These are phyloP conservation scores for Tylopilus plumbeoviolaceoides DNA, from an alignment of 768 basidiomycete genomes.

Conservation along the genomic window DNA sequence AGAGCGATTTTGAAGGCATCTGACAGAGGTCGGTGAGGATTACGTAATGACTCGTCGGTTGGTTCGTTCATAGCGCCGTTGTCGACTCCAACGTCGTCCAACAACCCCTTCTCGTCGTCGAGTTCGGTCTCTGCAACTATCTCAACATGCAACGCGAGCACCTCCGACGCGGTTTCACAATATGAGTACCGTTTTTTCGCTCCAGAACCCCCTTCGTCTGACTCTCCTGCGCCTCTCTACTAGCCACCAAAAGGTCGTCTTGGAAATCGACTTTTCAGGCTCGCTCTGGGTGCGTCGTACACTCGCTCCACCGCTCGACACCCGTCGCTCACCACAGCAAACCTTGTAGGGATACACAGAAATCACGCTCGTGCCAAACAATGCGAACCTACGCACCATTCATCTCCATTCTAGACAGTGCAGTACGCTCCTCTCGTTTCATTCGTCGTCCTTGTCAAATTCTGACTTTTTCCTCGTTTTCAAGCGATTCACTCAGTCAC, in stretches of 20 bases:
- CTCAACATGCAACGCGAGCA: conserved; percentile 68
- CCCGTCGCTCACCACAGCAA: conserved; percentile 21
- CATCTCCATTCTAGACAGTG: conserved; percentile 89
- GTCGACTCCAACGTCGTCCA: neutral
- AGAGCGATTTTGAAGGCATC: conserved; percentile 84
- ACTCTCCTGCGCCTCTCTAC: conserved; percentile 58
- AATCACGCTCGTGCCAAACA: conserved; percentile 81
- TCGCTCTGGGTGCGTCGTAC: conserved; percentile 65
- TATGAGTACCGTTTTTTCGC: conserved; percentile 62
- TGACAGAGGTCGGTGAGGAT: neutral
- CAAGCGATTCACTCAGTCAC: conserved; percentile 71
- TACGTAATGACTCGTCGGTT: neutral
- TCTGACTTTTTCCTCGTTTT: conserved; percentile 8
- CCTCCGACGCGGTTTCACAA: conserved; percentile 75
- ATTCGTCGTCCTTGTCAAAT: conserved; percentile 22
- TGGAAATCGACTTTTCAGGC: conserved; percentile 92
- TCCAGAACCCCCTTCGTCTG: conserved; percentile 31
- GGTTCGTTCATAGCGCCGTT: neutral
- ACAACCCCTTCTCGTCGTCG: neutral
- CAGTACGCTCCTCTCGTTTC: conserved; percentile 45
- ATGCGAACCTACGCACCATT: conserved; percentile 73
- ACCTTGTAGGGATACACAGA: conserved; percentile 81
- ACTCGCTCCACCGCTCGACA: conserved; percentile 16
- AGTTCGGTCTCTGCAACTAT: conserved; percentile 1
- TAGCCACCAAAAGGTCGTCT: conserved; percentile 93